Evolutionary conservation across 495 filamentous ascomycete species (phyloP), one percentile per base, ranked within the genome.

Genomic region (Annulohypoxylon nitens): DNA sequence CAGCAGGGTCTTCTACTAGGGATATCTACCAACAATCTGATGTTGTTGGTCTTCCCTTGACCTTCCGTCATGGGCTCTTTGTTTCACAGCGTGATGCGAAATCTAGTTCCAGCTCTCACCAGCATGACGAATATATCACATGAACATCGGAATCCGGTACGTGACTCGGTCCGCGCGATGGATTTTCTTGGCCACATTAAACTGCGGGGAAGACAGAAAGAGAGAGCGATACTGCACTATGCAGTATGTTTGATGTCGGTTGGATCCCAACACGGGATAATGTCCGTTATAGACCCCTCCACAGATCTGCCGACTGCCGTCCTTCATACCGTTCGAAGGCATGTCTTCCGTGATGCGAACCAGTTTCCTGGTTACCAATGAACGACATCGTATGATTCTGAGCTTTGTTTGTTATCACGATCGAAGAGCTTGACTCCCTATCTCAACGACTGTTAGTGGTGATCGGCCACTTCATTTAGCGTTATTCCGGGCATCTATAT

Each of bases 181-280:
- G 11, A 51, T 57, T 50, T 50, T 58, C 33, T 58, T 50, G 59
- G 58, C 51, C 36, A 36, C 30, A 43, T 37, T n/a, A 4, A 30
- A 48, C 47, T 61, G 69, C 39, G 54, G 69, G 54, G 47, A 65
- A 54, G 14, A 3, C 20, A 25, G 26, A 66, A 11, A 1, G 30
- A 30, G 30, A 30, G 30, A 30, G 30, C 1, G 30, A 30, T 30
- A 30, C 30, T 30, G 30, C 30, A 30, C 30, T 30, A 25, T 37
- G 26, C 16, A 18, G 45, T 60, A 30, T 53, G 12, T 43, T 41
- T 23, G 34, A 58, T 43, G 55, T 58, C 18, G 66, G 67, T 59
- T 47, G 50, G 20, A 60, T 64, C 34, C 48, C 16, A 50, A 60
- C 43, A 53, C 30, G 54, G 64, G 26, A 60, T 67, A 59, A 36